Evolutionary conservation across 1,284 basidiomycete genomes (phyloP), one percentile per base, ranked within the genome.

Genomic region (Limonomyces culmigenus): DNA sequence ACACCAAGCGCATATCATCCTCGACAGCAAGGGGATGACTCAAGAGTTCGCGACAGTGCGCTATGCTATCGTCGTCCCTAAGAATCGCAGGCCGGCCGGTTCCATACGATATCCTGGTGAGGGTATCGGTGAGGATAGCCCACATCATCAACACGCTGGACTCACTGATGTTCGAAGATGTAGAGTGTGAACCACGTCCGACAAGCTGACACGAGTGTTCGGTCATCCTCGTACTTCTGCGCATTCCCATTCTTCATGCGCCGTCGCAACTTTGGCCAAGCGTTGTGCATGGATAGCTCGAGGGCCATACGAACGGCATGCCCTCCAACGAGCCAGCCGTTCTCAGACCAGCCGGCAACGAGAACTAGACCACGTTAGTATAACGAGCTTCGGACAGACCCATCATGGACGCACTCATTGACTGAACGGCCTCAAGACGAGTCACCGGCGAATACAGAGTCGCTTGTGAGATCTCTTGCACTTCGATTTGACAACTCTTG

Each of bases 241-340:
- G 55, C 56, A 51, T 84, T 83, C 34, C 64, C 63, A 19, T 66
- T 62, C 39, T 74, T 68, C 47, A 89, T 87, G 16, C 74, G 68
- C 42, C 72, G 71, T 23, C 78, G 56, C n/a, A 93, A 61, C 47
- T 68, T 72, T 12, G 85, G 78, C 76, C 88, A 92, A 19, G 85
- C 81, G 51, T 83, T 79, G 54, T 92, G 85, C 65, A 92, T 73
- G 19, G 81, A 85, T 85, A 91, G 64, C 50, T 93, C 88, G 60
- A 91, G 73, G 15, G 85, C 88, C 85, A 93, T 89, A 38, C 88
- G 70, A 13, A 92, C 85, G 13, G 88, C 88, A 56, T 92, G 87
- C 4, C 86, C 86, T 4, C 85, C 84, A 44, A 81, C 83, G 17
- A 92, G 56, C 88, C 88, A 93, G 2, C 86, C 87, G 45, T 85